Evolutionary conservation across 129 eudicot genomes (phyloP).

Genomic region (Saussurea involucrata): DNA sequence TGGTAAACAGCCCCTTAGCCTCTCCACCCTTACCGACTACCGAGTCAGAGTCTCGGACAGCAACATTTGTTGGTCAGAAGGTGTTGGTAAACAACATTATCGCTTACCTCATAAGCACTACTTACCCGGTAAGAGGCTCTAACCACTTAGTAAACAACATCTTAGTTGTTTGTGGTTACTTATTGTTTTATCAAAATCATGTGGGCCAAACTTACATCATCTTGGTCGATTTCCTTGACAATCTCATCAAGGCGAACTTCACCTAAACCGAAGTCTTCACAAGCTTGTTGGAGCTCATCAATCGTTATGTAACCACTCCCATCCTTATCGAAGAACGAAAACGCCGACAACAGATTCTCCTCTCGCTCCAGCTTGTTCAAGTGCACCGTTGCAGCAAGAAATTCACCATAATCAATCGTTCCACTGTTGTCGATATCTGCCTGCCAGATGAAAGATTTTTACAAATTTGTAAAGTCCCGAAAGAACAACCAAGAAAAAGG

Average conservation of each 20-base stretch:
- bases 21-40: neutral
- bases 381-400: conserved; percentile 94
- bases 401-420: conserved; percentile 91
- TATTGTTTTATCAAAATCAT: neutral
- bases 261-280: conserved; percentile 87
- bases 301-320: conserved; percentile 94
- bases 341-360: conserved; percentile 88
- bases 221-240: conserved; percentile 90
- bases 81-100: neutral
- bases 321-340: conserved; percentile 89
- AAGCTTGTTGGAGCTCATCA: conserved; percentile 93
- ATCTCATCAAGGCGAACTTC: conserved; percentile 85
- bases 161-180: neutral
- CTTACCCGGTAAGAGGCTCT: neutral
- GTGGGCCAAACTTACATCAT: conserved; percentile 57
- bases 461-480: neutral
- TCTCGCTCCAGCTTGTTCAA: conserved; percentile 92
- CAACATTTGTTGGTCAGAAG: neutral
- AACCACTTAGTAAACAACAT: neutral
- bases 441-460: conserved; percentile 34
- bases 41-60: neutral
- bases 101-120: neutral
- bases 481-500: neutral
- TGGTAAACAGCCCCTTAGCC: no score
- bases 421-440: conserved; percentile 95